Percentiles rank a stretch among this genome's conserved stretches.
phyloP scores from a whole-genome alignment of 768 basidiomycete genomes.

The Ramaria rubella region DNA sequence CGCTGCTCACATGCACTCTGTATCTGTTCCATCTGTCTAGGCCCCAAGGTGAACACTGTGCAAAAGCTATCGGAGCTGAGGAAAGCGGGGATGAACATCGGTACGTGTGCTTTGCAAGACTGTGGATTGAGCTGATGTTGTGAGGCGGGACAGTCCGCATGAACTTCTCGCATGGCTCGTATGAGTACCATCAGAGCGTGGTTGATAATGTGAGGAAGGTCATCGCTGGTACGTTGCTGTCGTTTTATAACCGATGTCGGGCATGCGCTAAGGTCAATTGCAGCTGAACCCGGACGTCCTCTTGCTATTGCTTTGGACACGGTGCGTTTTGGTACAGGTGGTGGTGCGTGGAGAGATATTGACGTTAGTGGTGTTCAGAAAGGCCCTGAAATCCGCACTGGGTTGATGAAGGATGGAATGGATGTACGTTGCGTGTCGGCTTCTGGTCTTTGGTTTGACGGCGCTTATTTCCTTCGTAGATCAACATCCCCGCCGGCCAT shows the following conservation, averaged over 20 bases:
- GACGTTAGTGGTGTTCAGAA: slow-evolving; percentile 48
- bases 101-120: slow-evolving; percentile 41
- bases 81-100: slow-evolving; percentile 94
- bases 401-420: slow-evolving; percentile 75
- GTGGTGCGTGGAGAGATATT: neutral
- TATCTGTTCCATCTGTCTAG: slow-evolving; percentile 33
- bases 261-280: slow-evolving; percentile 11
- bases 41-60: slow-evolving; percentile 89
- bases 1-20: slow-evolving; percentile 11
- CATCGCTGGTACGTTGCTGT: slow-evolving; percentile 56
- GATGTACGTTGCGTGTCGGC: slow-evolving; percentile 55
- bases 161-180: slow-evolving; percentile 99
- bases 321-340: slow-evolving; percentile 38
- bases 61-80: slow-evolving; percentile 83
- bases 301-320: slow-evolving; percentile 98
- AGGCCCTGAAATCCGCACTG: slow-evolving; percentile 99
- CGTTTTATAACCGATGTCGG: neutral
- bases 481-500: slow-evolving; percentile 82
- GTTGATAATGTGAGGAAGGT: slow-evolving; percentile 94
- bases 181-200: slow-evolving; percentile 98
- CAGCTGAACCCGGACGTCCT: slow-evolving; percentile 79
- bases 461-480: slow-evolving; percentile 34
- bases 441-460: slow-evolving; percentile 11
- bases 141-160: slow-evolving; percentile 98
- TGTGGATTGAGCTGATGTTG: slow-evolving; percentile 10